Evolutionary conservation across 2,329 filamentous ascomycete species (phyloP), one percentile per base, ranked within the genome.

Genomic region (Neonectria hederae): DNA sequence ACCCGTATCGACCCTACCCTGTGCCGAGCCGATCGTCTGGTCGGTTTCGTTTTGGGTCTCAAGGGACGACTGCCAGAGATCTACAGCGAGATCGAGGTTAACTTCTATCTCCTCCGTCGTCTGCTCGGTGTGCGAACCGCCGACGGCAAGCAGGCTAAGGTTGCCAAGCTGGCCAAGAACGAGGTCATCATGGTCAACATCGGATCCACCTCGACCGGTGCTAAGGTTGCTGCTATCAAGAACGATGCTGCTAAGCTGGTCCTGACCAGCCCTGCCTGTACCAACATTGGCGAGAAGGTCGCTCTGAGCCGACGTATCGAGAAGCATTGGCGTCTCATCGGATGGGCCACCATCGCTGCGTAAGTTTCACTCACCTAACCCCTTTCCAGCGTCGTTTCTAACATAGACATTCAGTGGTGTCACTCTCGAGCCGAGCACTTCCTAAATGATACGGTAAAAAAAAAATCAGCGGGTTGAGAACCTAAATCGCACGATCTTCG

Each of bases 101-200:
- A 98, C 88, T 99, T 98, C 87, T 99, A 98, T 87, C 87, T 99
- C 66, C 90, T 99, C 68, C 92, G 95, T 75, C 89, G 96, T 75
- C 87, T 99, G 67, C 89, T 99, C 62, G 96, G 96, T 89, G 96
- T 99, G 76, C 94, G 97, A 84, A 97, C 96, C 51, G 94, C 95
- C 68, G 96, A 99, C 74, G 96, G 96, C 79, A 99, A 99, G 87
- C 96, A 98, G 83, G 95, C 95, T 77, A 99, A 99, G 90, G 96
- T 99, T 72, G 94, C 94, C 75, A 99, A 99, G 86, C 87, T 99
- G 70, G 86, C 94, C 62, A 99, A 98, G 90, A 97, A 97, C 83
- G 96, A 99, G 82, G 94, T 98, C 76, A 91, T 99, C 82, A 98
- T 99, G 96, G 96, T 99, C 71, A 99, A 99, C 86, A 99, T 99